These are phyloP conservation scores for Colletotrichum costaricense DNA, from an alignment of 2,329 filamentous ascomycete species.

Conservation along the genomic window DNA sequence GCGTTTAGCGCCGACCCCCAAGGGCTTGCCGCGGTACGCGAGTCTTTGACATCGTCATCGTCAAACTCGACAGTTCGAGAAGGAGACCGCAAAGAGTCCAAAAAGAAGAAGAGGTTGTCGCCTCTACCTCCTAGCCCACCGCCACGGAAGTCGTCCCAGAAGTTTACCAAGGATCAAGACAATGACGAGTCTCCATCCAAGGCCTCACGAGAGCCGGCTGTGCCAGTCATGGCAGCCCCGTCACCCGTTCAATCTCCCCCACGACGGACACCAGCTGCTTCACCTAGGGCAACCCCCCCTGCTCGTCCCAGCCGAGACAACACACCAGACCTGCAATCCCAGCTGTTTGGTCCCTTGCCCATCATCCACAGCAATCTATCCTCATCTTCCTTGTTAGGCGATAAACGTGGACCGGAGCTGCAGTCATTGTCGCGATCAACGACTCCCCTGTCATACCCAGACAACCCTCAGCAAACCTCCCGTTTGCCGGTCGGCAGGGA, in stretches of 20 bases:
- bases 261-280: constrained; percentile 41
- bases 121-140: constrained; percentile 69
- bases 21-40: constrained; percentile 73
- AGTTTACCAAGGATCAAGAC: constrained; percentile 54
- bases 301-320: constrained; percentile 76
- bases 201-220: constrained; percentile 43
- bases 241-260: constrained; percentile 38
- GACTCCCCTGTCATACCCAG: constrained; percentile 46
- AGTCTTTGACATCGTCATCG: constrained; percentile 78
- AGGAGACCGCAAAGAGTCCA: constrained; percentile 54
- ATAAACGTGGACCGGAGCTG: constrained; percentile 58
- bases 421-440: constrained; percentile 46
- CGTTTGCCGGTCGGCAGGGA: constrained; percentile 48
- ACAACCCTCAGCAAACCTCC: constrained; percentile 41
- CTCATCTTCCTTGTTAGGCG: constrained; percentile 57
- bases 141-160: constrained; percentile 70
- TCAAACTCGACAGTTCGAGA: constrained; percentile 75
- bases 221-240: constrained; percentile 39
- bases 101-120: constrained; percentile 57
- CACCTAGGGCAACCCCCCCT: constrained; percentile 58
- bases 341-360: constrained; percentile 62
- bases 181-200: constrained; percentile 53
- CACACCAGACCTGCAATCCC: constrained; percentile 69
- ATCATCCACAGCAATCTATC: constrained; percentile 73
- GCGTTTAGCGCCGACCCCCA: constrained; percentile 60